A percentile compares a stretch with the other conserved stretches of the same genome.
Evolutionary conservation across 2,329 filamentous ascomycete species (phyloP).

Genomic region (Emergomyces orientalis): DNA sequence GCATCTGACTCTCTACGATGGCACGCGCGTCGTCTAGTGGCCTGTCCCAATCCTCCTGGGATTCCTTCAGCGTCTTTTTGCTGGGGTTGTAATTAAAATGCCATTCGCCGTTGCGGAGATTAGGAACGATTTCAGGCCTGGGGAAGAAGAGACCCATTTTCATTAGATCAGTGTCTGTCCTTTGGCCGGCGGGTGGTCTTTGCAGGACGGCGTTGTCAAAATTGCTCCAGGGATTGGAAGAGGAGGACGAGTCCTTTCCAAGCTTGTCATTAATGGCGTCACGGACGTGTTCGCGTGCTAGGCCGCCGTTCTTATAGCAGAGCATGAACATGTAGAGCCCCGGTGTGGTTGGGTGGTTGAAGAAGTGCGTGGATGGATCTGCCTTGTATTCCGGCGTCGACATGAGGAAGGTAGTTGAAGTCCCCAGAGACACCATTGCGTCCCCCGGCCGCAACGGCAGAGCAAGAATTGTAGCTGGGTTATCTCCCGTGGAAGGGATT

Average conservation of each 20-base stretch:
- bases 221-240: conserved; percentile 56
- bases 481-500: conserved; percentile 87
- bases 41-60: conserved; percentile 45
- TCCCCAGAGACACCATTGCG: conserved; percentile 89
- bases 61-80: conserved; percentile 46
- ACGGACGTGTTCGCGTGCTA: conserved; percentile 82
- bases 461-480: conserved; percentile 87
- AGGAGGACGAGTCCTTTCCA: conserved; percentile 31
- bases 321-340: conserved; percentile 99
- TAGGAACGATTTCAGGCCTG: conserved; percentile 90
- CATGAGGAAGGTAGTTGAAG: conserved; percentile 96
- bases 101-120: conserved; percentile 77
- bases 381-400: conserved; percentile 85
- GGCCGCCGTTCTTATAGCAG: conserved; percentile 96
- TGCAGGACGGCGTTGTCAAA: conserved; percentile 68
- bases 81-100: conserved; percentile 55
- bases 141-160: conserved; percentile 93
- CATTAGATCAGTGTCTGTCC: conserved; percentile 48
- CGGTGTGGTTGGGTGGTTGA: conserved; percentile 87
- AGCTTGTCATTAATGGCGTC: conserved; percentile 58
- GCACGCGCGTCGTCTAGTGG: conserved; percentile 64
- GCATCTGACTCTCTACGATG: conserved; percentile 90
- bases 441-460: conserved; percentile 79
- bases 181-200: conserved; percentile 60
- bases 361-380: conserved; percentile 88